A percentile compares a stretch with the other conserved stretches of the same genome.
Conservation (phyloP, 2,329 filamentous ascomycete species). For the Verticillium albo-atrum region DNA sequence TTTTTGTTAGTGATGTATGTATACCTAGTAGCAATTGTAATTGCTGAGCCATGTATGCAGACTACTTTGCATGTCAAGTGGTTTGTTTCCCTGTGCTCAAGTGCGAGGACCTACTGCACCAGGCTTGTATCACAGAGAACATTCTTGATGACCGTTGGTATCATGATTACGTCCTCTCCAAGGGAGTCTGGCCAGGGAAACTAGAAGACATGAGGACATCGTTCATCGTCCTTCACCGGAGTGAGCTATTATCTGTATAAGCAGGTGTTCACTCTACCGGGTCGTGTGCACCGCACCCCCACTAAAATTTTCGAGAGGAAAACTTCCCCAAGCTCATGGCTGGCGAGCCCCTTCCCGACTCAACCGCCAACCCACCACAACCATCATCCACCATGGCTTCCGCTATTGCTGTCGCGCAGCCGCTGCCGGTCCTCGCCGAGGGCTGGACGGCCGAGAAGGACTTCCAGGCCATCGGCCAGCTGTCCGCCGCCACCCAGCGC, state of each 20-base stretch:
- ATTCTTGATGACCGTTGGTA: too few relatives aligned
- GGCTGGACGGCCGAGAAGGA: constrained; percentile 87
- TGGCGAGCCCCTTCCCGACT: neutral
- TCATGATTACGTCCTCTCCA: too few relatives aligned
- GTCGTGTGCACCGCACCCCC: neutral
- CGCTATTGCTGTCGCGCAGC: constrained; percentile 54
- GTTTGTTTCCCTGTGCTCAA: too few relatives aligned
- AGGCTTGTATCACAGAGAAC: too few relatives aligned
- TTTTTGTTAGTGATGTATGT: too few relatives aligned
- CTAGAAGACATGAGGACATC: too few relatives aligned
- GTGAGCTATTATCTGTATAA: neutral
- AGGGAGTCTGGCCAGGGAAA: too few relatives aligned
- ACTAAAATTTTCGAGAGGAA: constrained; percentile 3
- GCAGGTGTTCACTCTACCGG: neutral
- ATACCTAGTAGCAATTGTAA: too few relatives aligned
- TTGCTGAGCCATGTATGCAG: too few relatives aligned
- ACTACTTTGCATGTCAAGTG: too few relatives aligned
- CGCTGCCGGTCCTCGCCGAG: constrained; percentile 70
- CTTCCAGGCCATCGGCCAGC: constrained; percentile 77
- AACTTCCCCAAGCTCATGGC: neutral
- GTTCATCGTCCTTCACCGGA: too few relatives aligned
- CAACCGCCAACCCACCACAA: neutral
- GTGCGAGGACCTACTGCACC: too few relatives aligned
- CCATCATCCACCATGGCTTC: constrained; percentile 52
- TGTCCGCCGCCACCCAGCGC: constrained; percentile 75